Conservation (phyloP, 1,284 basidiomycete species). For the Schizophyllum amplum region DNA sequence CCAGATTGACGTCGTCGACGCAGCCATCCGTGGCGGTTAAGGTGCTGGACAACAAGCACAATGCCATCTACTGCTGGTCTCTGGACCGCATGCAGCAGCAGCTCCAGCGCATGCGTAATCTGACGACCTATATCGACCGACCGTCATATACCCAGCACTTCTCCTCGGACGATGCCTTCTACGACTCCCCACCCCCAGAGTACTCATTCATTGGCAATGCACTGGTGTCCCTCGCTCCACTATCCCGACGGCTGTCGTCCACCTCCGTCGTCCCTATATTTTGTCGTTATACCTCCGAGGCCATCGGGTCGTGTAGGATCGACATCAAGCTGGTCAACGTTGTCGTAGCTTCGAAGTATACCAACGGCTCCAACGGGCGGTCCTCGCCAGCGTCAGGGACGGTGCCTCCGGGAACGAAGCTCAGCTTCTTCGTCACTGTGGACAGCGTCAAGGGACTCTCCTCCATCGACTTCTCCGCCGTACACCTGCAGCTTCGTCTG, state of each 20-base stretch:
- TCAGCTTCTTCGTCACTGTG: conserved; percentile 76
- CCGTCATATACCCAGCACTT: conserved; percentile 93
- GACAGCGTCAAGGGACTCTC: conserved; percentile 85
- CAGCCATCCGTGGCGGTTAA: conserved; percentile 88
- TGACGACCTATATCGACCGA: conserved; percentile 87
- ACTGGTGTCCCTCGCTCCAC: conserved; percentile 73
- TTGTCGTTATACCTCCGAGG: conserved; percentile 87
- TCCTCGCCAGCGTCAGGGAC: conserved; percentile 59
- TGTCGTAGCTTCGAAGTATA: conserved; percentile 51
- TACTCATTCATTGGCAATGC: conserved; percentile 92
- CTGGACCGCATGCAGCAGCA: conserved; percentile 83
- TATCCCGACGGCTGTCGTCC: conserved; percentile 74
- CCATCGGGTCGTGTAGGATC: conserved; percentile 85
- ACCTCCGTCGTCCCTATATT: conserved; percentile 77
- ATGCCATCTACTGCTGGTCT: conserved; percentile 88
- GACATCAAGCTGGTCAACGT: conserved; percentile 75
- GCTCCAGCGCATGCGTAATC: conserved; percentile 88
- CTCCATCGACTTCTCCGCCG: conserved; percentile 74
- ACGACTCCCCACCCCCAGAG: conserved; percentile 75
- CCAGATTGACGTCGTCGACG: conserved; percentile 56
- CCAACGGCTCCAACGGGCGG: conserved; percentile 42
- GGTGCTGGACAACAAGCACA: conserved; percentile 81
- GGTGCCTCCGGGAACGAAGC: conserved; percentile 64
- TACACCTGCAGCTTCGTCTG: conserved; percentile 80
- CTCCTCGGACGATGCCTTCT: conserved; percentile 89